A percentile compares a stretch with the other conserved stretches of the same genome.
phyloP scores from a whole-genome alignment of 352 stramenopile genomes.

The Phytophthora palmivora region DNA sequence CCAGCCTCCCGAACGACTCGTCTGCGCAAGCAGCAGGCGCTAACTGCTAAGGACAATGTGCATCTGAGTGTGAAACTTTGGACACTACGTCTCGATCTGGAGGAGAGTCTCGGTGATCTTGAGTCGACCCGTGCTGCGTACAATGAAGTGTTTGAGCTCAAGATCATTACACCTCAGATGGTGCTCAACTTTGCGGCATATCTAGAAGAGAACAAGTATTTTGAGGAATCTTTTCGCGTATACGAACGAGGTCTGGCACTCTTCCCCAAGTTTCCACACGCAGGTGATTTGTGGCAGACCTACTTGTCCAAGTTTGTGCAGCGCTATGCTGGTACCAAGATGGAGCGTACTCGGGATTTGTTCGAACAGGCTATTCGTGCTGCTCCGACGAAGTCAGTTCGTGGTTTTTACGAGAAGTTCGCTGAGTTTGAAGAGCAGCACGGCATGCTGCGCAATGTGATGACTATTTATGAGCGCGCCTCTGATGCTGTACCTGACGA shows the following conservation, averaged over 20 bases:
- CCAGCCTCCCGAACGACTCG: slow-evolving; percentile 56
- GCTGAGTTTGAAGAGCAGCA: slow-evolving; percentile 97
- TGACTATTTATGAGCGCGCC: slow-evolving; percentile 96
- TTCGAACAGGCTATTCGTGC: slow-evolving; percentile 94
- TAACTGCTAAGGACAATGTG: slow-evolving; percentile 82
- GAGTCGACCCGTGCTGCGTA: slow-evolving; percentile 96
- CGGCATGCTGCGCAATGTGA: slow-evolving; percentile 95
- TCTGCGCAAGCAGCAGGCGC: slow-evolving; percentile 57
- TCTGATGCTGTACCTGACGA: slow-evolving; percentile 85
- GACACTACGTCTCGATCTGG: slow-evolving; percentile 97
- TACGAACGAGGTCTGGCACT: slow-evolving; percentile 91
- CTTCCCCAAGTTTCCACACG: slow-evolving; percentile 95
- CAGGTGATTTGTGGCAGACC: slow-evolving; percentile 94
- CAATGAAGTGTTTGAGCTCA: slow-evolving; percentile 94
- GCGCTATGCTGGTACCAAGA: slow-evolving; percentile 96
- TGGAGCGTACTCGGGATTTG: slow-evolving; percentile 97
- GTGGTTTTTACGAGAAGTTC: slow-evolving; percentile 84
- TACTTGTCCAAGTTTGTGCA: slow-evolving; percentile 97
- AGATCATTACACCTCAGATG: slow-evolving; percentile 97
- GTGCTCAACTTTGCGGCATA: slow-evolving; percentile 98
- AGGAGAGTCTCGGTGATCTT: slow-evolving; percentile 97
- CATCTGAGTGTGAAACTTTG: slow-evolving; percentile 94
- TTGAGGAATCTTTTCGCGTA: slow-evolving; percentile 95
- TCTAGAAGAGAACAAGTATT: slow-evolving; percentile 98
- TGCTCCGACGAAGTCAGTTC: slow-evolving; percentile 90